Evolutionary conservation across 108 stramenopile genomes (phyloP).

Genomic region (Cyclostephanos invisitatus): DNA sequence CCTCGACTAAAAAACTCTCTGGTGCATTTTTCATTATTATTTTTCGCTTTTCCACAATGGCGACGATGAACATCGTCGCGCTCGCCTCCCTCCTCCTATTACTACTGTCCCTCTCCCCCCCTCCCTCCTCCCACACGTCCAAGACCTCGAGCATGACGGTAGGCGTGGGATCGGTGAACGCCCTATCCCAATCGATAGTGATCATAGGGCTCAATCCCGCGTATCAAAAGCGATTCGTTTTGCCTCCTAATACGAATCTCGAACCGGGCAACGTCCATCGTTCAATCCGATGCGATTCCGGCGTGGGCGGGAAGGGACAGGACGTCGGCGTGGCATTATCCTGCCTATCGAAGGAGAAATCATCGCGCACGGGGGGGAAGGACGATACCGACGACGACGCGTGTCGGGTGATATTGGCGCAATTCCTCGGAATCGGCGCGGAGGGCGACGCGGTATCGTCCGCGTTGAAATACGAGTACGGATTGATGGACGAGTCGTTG

Average conservation of each 20-base stretch:
- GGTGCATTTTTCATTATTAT: no score
- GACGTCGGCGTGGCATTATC: constrained; percentile 80
- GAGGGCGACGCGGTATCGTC: constrained; percentile 67
- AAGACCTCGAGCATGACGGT: background rate
- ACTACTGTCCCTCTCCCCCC: no score
- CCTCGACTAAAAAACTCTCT: no score
- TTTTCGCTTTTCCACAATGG: no score
- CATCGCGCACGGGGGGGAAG: background rate
- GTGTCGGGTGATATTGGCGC: constrained; percentile 50
- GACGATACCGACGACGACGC: background rate
- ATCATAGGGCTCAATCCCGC: constrained; percentile 84
- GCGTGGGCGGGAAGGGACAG: constrained; percentile 88
- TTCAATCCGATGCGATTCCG: constrained; percentile 53
- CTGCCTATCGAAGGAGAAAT: constrained; percentile 45
- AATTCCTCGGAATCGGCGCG: constrained; percentile 75
- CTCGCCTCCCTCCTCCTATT: no score
- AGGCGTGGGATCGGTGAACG: background rate
- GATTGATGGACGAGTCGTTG: constrained; percentile 42
- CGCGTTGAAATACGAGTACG: constrained; percentile 45
- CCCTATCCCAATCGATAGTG: constrained; percentile 42
- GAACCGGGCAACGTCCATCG: constrained; percentile 82
- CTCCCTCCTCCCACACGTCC: background rate
- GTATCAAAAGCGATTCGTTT: constrained; percentile 83
- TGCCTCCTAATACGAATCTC: constrained; percentile 43
- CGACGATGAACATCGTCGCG: no score